Evolutionary conservation across 1,284 basidiomycete genomes (phyloP), one percentile per base, ranked within the genome.

Genomic region (Lentinula novae-zelandiae): DNA sequence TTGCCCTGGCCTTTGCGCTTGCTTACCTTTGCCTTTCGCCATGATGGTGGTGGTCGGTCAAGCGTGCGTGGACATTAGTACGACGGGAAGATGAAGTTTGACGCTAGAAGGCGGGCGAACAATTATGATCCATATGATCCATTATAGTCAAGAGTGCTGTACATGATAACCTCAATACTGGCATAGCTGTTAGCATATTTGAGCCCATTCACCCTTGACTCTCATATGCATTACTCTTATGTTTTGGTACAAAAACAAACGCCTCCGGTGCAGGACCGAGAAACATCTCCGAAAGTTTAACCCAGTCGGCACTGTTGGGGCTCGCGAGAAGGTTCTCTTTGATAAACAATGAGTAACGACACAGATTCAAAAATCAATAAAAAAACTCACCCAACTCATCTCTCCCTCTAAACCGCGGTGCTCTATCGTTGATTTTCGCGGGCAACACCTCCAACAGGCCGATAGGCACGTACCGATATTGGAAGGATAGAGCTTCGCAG

Each of bases 221-320:
- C 61, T 79, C 79, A 68, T 78, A 76, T 17, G 80, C 70, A 68
- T 82, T 82, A 61, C 81, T 82, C 67, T 79, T 81, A 68, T 82
- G 81, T 66, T 82, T 82, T 1, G 81, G 81, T 17, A 74, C 78
- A 64, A 82, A 82, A 9, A 66, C 68, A 78, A 79, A 82, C 2
- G 73, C 68, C 62, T 78, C 77, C 4, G 80, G 81, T 3, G 76
- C 75, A 60, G 78, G 78, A 4, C 81, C 81, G 40, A 82, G 90
- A 79, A 84, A 98, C 92, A 98, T 96, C 73, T 97, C 94, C 0
- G 91, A 92, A 38, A 99, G 88, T 74, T 87, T 93, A 57, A 98
- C 90, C 96, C 96, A 99, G 72, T 98, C 95, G n/a, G 83, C 78
- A 64, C 89, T 88, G 68, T 91, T 86, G 1, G 84, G 80, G 69